A percentile compares a stretch with the other conserved stretches of the same genome.
These are phyloP conservation scores for Plectosphaerella plurivora DNA, from an alignment of 2,329 filamentous ascomycete species.

Conservation along the genomic window DNA sequence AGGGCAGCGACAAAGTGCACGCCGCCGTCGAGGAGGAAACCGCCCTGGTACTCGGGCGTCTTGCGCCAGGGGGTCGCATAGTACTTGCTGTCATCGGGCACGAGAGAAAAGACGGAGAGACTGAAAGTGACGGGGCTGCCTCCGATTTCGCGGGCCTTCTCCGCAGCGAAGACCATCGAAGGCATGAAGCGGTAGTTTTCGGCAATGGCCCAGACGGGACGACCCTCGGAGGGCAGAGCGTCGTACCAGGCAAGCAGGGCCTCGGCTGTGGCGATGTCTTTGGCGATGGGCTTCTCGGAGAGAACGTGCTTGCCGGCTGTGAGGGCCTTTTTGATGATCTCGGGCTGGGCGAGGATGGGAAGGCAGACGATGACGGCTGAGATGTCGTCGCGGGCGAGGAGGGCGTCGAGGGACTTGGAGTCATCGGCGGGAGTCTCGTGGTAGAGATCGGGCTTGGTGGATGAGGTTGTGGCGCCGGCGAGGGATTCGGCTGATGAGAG, in stretches of 20 bases:
- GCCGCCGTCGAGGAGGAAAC: slow-evolving; percentile 72
- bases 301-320: slow-evolving; percentile 66
- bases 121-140: slow-evolving; percentile 25
- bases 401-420: slow-evolving; percentile 41
- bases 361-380: slow-evolving; percentile 54
- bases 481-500: slow-evolving; percentile 49
- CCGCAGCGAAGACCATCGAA: slow-evolving; percentile 47
- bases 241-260: slow-evolving; percentile 32
- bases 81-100: slow-evolving; percentile 40
- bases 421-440: slow-evolving; percentile 43
- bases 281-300: slow-evolving; percentile 64
- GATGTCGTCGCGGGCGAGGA: slow-evolving; percentile 51
- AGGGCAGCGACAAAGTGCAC: slow-evolving; percentile 67
- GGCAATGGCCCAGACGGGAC: slow-evolving; percentile 54
- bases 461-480: slow-evolving; percentile 19
- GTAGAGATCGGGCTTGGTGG: slow-evolving; percentile 44
- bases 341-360: slow-evolving; percentile 58
- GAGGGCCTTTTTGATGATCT: slow-evolving; percentile 53
- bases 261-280: slow-evolving; percentile 44
- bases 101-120: slow-evolving; percentile 36
- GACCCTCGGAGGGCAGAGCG: slow-evolving; percentile 17
- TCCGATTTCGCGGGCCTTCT: slow-evolving; percentile 42
- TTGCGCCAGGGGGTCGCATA: slow-evolving; percentile 60
- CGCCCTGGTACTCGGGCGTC: slow-evolving; percentile 66
- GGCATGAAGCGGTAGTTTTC: slow-evolving; percentile 69